Base-by-base conservation (phyloP, 2,329 filamentous ascomycete species). In the Stemphylium vesicarium region DNA sequence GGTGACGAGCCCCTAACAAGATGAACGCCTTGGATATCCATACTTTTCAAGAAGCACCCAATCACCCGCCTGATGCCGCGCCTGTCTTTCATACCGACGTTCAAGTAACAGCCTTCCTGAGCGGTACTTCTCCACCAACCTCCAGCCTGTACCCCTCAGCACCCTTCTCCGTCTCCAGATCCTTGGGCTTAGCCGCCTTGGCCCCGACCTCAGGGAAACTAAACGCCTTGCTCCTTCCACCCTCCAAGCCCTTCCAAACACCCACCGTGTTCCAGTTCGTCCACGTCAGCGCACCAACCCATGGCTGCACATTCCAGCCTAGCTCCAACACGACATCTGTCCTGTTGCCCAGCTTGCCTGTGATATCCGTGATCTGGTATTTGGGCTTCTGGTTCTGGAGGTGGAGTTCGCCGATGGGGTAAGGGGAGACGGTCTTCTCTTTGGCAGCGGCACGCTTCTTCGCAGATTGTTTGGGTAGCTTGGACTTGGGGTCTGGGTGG, bases 231-330 rank as follows among this genome's bases (percentile, higher is more conserved):
- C 86, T 91, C 62, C 83, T 71, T n/a, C 88, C 89, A 4, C 85
- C 86, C 64, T 81, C 79, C 57, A 92, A 68, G 49, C 79, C 81
- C 78, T 86, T 83, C 90, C 90, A 93, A 44, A 79, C 74, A 9
- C 84, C 84, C 51, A 84, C 75, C 61, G 76, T 74, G 54, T 67
- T 53, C 66, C 65, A 72, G 50, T 79, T 78, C 31, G 72, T 88
- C 95, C 95, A 99, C 37, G 89, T 89, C 75, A 98, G 77, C 47
- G 89, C 78, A 12, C 95, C 95, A 10, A 99, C 92, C 91, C 94
- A 98, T 29, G 95, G 95, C 81, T 99, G 95, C 56, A 98, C 90
- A 78, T 98, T 98, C 86, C 96, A 99, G 72, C 95, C 89, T 48
- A 98, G 80, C 68, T 88, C 87, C 59, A 99, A 80, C 26, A 85